A percentile compares a stretch with the other conserved stretches of the same genome.
Conservation (phyloP, 2,329 filamentous ascomycete genomes). For the Knoxdaviesia proteae region DNA sequence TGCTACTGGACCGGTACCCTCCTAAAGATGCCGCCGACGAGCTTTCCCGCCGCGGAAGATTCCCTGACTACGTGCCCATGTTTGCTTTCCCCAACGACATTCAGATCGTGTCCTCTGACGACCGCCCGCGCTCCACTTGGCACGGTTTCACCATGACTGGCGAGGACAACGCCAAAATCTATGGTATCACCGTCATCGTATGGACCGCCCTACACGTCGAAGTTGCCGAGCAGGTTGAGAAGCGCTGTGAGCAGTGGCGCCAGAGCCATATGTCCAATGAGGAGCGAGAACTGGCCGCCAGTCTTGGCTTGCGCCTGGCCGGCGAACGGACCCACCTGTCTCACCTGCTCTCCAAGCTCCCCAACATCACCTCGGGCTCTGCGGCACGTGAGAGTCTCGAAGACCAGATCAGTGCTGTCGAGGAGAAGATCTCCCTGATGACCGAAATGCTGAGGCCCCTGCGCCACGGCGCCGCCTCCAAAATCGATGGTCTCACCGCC, state of each 20-base stretch:
- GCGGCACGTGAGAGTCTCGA: conserved; percentile 65
- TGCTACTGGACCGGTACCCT: conserved; percentile 86
- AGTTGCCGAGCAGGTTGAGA: conserved; percentile 66
- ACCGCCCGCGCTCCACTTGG: conserved; percentile 89
- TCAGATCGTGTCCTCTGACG: conserved; percentile 85
- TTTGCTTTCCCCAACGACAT: conserved; percentile 98
- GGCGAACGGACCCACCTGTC: conserved; percentile 78
- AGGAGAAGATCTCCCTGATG: conserved; percentile 96
- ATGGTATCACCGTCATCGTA: conserved; percentile 76
- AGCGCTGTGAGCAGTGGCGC: conserved; percentile 66
- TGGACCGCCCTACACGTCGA: conserved; percentile 75
- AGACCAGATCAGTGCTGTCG: conserved; percentile 84
- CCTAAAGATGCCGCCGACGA: conserved; percentile 68
- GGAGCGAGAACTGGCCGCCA: conserved; percentile 80
- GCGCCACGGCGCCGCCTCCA: conserved; percentile 82
- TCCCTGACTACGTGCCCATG: conserved; percentile 97
- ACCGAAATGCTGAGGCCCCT: conserved; percentile 84
- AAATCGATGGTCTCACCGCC: conserved; percentile 89
- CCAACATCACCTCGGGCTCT: conserved; percentile 61
- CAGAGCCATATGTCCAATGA: conserved; percentile 75
- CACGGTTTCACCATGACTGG: conserved; percentile 97
- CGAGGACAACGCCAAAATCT: conserved; percentile 75
- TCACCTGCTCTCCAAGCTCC: conserved; percentile 64
- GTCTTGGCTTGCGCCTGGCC: conserved; percentile 71
- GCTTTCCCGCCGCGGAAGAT: conserved; percentile 56